phyloP scores from a whole-genome alignment of 2,329 filamentous ascomycete species.

The Clonostachys byssicola region DNA sequence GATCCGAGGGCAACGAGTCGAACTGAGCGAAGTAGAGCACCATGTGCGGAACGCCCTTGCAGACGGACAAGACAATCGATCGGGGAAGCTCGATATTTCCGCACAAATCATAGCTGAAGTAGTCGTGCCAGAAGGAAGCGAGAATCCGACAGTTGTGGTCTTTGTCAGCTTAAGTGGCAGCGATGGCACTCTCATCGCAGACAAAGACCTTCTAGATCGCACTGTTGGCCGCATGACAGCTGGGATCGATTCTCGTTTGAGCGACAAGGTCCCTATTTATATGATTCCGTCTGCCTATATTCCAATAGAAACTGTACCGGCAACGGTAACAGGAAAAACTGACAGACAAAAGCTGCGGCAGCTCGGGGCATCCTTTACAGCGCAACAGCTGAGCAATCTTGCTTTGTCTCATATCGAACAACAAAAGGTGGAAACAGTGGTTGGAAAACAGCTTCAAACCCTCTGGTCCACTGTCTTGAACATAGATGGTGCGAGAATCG shows the following conservation, averaged over 20 bases:
- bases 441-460: constrained; percentile 15
- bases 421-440: neutral
- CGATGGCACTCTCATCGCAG: neutral
- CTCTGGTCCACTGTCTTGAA: constrained; percentile 40
- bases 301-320: neutral
- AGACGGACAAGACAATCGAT: neutral
- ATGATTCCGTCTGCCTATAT: constrained; percentile 2
- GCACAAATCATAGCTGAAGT: neutral
- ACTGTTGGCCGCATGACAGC: neutral
- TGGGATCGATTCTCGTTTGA: neutral
- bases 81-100: too few species aligned
- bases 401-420: neutral
- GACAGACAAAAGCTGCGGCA: neutral
- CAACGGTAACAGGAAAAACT: constrained; percentile 1
- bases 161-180: neutral
- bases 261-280: neutral
- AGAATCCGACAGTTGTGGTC: neutral
- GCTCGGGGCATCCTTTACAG: neutral
- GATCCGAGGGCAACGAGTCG: constrained; percentile 73
- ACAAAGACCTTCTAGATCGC: neutral
- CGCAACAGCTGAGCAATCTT: neutral
- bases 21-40: constrained; percentile 71
- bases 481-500: constrained; percentile 21
- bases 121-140: neutral
- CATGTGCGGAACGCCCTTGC: constrained; percentile 3